Percentiles rank a stretch among this genome's conserved stretches.
These are phyloP conservation scores for Candolleomyces aberdarensis DNA, from an alignment of 768 basidiomycete species.

Conservation along the genomic window DNA sequence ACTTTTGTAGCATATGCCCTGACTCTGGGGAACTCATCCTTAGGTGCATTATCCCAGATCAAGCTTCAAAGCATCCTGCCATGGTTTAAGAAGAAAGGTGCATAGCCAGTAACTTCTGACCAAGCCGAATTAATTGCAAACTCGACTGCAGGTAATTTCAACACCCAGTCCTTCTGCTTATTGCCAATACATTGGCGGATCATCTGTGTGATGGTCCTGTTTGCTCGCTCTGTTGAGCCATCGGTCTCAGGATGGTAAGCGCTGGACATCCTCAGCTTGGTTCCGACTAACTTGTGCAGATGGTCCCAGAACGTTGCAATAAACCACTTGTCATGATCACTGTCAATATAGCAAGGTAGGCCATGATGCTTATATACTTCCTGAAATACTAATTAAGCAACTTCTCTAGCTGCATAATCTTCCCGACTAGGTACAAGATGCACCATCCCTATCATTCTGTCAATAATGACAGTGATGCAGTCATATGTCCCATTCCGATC, in stretches of 20 bases:
- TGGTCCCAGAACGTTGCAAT: slow-evolving; percentile 28
- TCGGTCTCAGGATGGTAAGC: slow-evolving; percentile 35
- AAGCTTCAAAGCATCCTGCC: slow-evolving; percentile 22
- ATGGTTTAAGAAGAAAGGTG: slow-evolving; percentile 28
- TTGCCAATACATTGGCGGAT: slow-evolving; percentile 3
- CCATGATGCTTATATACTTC: slow-evolving; percentile 12
- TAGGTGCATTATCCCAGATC: slow-evolving; percentile 4
- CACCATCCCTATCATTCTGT: slow-evolving; percentile 16
- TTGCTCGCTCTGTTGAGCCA: slow-evolving; percentile 30
- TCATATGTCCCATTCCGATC: slow-evolving; percentile 21
- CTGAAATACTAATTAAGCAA: slow-evolving; percentile 9
- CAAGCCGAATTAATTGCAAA: slow-evolving; percentile 6
- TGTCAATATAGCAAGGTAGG: slow-evolving; percentile 21
- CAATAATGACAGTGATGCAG: slow-evolving; percentile 23
- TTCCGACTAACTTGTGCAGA: slow-evolving; percentile 11
- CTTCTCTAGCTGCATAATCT: slow-evolving; percentile 7
- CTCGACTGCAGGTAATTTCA: slow-evolving; percentile 3
- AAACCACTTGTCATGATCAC: slow-evolving; percentile 29
- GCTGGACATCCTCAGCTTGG: slow-evolving; percentile 11
- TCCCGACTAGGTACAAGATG: slow-evolving; percentile 13
- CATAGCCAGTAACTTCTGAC: slow-evolving; percentile 18
- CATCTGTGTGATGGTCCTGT: slow-evolving; percentile 20
- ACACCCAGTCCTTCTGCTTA: slow-evolving; percentile 9
- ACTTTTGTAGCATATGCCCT: slow-evolving; percentile 21
- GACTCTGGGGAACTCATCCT: slow-evolving; percentile 13